Conservation (phyloP, 2,329 filamentous ascomycete genomes). For the Colletotrichum camelliae region DNA sequence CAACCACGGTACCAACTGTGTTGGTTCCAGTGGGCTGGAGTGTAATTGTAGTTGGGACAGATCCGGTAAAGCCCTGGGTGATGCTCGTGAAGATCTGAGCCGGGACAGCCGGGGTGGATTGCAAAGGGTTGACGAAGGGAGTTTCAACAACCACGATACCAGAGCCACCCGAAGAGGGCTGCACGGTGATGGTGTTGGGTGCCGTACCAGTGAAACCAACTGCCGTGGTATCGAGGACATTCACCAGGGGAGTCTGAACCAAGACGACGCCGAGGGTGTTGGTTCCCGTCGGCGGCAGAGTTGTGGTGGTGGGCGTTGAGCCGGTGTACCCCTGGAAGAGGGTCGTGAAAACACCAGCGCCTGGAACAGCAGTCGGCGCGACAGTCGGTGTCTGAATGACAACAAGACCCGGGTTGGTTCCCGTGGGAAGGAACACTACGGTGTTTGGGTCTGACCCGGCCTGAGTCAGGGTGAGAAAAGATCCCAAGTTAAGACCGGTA, state of each 20-base stretch:
- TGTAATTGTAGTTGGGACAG: neutral
- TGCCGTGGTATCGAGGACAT: neutral
- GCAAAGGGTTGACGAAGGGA: neutral
- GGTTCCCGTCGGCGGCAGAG: neutral
- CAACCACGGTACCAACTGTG: constrained; percentile 4
- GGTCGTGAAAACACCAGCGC: constrained; percentile 1
- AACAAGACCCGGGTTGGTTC: constrained; percentile 9
- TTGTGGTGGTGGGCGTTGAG: neutral
- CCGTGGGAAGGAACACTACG: neutral
- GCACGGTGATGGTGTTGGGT: constrained; percentile 4
- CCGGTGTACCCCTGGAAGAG: constrained; percentile 4
- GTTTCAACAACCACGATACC: constrained; percentile 18
- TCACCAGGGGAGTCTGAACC: constrained; percentile 5
- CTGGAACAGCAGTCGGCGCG: neutral
- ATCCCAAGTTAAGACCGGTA: neutral
- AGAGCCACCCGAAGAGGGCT: constrained; percentile 5
- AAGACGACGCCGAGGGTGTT: constrained; percentile 2
- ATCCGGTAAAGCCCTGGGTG: constrained; percentile 4
- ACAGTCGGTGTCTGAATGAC: constrained; percentile 15
- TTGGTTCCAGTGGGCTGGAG: neutral
- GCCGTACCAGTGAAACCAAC: constrained; percentile 5
- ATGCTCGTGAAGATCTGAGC: constrained; percentile 2
- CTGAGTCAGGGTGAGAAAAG: neutral
- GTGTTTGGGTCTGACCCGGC: neutral
- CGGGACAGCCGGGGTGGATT: neutral